Base-by-base conservation (phyloP, 305 asterid species). In the Fraxinus nigra region DNA sequence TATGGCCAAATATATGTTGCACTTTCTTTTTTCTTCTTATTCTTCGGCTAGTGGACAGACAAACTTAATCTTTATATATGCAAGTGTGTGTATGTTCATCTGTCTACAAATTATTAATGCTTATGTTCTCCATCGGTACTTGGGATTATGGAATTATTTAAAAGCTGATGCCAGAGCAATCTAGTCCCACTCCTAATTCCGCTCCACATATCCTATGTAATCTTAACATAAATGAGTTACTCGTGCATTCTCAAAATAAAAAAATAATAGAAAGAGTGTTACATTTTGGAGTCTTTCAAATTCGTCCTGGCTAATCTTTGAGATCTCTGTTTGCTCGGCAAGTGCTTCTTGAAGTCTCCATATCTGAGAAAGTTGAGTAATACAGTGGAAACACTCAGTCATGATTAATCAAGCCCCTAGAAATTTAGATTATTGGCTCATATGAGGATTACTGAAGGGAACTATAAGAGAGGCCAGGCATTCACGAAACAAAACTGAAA, bases 261-360 rank as follows among this genome's bases (percentile, higher is more conserved):
- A 38, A 38, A 6, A 26, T 75, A 33, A 30, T 20, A 80, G 72
- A 46, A 33, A 20, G 76, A 59, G 81, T 46, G 72, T 86, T 87
- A 96, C 99, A 78, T 91, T 90, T 88, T 92, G 95, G 85, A 96
- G 98, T 78, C 91, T 92, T 88, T 96, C 99, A 59, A 81, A 93
- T 89, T 96, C 98, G 79, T 93, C 97, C 84, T 94, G 98, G 89
- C 97, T 93, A 32, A 92, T 88, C 72, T 90, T 92, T 40, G 98
- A 89, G 86, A 90, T 89, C 86, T 94, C 97, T 46, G 97, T 85
- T 88, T 96, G 98, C 79, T 93, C 91, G 78, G 82, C 85, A 67
- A 96, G 92, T 75, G 95, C 95, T 6, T 93, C 93, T 81, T 89
- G 97, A 78, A 94, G 97, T 88, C 92, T 93, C 95, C 92, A 88